phyloP scores from a whole-genome alignment of 2,329 filamentous ascomycete species.

The Phyllosticta citribraziliensis region DNA sequence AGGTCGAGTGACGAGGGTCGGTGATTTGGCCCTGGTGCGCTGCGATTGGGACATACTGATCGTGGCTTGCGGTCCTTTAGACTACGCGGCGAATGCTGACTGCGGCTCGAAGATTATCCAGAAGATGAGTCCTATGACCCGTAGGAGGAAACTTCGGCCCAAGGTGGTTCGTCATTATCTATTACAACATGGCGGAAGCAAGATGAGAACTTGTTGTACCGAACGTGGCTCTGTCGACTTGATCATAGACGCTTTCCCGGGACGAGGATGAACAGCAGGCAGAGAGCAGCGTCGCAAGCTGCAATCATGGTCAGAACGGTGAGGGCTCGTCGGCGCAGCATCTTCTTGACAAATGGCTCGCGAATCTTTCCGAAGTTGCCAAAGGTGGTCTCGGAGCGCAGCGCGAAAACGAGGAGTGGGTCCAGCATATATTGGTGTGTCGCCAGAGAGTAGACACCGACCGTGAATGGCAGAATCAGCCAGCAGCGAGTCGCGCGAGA shows the following conservation, averaged over 20 bases:
- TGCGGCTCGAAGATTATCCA: not conserved
- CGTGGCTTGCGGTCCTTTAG: not conserved
- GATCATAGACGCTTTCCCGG: slow-evolving; percentile 68
- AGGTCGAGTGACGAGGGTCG: not conserved
- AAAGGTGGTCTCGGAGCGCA: slow-evolving; percentile 91
- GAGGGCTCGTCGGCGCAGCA: slow-evolving; percentile 72
- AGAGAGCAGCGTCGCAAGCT: slow-evolving; percentile 70
- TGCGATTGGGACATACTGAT: not conserved
- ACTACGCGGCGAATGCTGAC: not conserved
- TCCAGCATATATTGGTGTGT: slow-evolving; percentile 96
- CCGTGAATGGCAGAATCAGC: slow-evolving; percentile 85
- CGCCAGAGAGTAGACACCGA: slow-evolving; percentile 79
- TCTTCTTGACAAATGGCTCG: slow-evolving; percentile 81
- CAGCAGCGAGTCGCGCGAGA: slow-evolving; percentile 67
- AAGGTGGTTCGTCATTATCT: not conserved
- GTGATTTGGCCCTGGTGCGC: not conserved
- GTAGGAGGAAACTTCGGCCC: not conserved
- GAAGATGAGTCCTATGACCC: not conserved
- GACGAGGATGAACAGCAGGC: slow-evolving; percentile 87
- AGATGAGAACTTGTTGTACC: not conserved
- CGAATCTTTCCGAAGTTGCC: slow-evolving; percentile 82
- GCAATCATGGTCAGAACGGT: slow-evolving; percentile 71
- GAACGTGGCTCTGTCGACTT: slow-evolving; percentile 10
- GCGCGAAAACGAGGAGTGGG: slow-evolving; percentile 77
- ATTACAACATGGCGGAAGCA: not conserved